Conservation (phyloP, 1,139 yeast species). For the Candida tropicalis region DNA sequence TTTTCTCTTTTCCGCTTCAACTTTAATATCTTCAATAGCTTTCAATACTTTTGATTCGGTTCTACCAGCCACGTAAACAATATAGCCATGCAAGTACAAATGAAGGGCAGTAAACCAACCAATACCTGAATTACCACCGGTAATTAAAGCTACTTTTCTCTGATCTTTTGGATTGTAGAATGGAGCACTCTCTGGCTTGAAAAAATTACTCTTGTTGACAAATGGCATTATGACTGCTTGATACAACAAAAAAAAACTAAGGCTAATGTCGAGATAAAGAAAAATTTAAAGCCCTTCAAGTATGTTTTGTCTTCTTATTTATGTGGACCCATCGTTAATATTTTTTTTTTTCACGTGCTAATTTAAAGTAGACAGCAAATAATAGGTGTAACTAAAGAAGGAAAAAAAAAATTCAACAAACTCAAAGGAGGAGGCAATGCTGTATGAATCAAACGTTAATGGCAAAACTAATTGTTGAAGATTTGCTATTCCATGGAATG, state of each 20-base stretch:
- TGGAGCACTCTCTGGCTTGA: constrained; percentile 31
- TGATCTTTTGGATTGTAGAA: constrained; percentile 39
- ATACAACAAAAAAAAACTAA: no score
- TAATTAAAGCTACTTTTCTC: constrained; percentile 44
- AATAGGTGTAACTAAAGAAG: not conserved
- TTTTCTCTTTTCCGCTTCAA: constrained; percentile 24
- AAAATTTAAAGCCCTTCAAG: no score
- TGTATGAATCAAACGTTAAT: no score
- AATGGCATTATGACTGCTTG: constrained; percentile 3
- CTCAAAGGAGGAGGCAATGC: no score
- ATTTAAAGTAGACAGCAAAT: not conserved
- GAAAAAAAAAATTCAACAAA: not conserved
- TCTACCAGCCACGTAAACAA: constrained; percentile 46
- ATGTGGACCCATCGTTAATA: no score
- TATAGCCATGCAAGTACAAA: constrained; percentile 45
- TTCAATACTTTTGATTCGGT: constrained; percentile 36
- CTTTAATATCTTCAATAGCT: constrained; percentile 38
- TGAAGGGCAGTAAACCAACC: constrained; percentile 47
- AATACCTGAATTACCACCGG: constrained; percentile 51
- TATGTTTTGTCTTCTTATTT: no score
- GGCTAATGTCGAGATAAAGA: no score
- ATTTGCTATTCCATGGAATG: no score
- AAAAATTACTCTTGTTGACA: constrained; percentile 13
- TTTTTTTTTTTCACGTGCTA: not conserved
- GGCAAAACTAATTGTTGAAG: no score